phyloP scores from a whole-genome alignment of 2,329 filamentous ascomycete species.

The Cladosporium sp. region DNA sequence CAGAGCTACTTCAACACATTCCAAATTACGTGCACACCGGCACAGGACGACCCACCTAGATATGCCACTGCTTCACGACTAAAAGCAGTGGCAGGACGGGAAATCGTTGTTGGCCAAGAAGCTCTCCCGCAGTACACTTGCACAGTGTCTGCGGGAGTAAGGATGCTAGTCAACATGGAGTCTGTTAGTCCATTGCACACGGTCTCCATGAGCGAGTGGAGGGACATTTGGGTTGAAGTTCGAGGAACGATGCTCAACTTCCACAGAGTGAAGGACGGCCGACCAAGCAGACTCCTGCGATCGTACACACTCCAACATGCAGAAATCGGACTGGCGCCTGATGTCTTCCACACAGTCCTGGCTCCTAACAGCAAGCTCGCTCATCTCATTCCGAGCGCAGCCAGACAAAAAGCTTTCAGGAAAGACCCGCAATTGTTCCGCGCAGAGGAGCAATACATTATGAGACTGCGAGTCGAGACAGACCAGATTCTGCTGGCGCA shows the following conservation, averaged over 20 bases:
- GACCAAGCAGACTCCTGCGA: constrained; percentile 62
- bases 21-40: constrained; percentile 36
- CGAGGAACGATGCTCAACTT: constrained; percentile 70
- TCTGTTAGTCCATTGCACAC: constrained; percentile 37
- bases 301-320: constrained; percentile 75
- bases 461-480: constrained; percentile 71
- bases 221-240: constrained; percentile 60
- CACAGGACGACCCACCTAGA: constrained; percentile 37
- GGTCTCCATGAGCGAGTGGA: constrained; percentile 36
- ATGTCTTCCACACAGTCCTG: constrained; percentile 63
- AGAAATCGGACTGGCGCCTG: constrained; percentile 72
- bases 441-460: constrained; percentile 58
- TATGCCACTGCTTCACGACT: constrained; percentile 33
- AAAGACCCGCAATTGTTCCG: constrained; percentile 52
- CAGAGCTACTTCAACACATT: constrained; percentile 41
- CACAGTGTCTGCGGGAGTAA: constrained; percentile 37
- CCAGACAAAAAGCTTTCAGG: constrained; percentile 44
- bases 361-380: constrained; percentile 49
- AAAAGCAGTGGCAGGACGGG: constrained; percentile 23
- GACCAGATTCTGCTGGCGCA: constrained; percentile 74
- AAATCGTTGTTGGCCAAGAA: constrained; percentile 29
- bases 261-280: constrained; percentile 60
- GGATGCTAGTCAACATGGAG: constrained; percentile 38
- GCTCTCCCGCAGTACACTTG: constrained; percentile 38
- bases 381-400: constrained; percentile 46